Percentiles rank a stretch among this genome's conserved stretches.
Conservation (phyloP, 2,329 filamentous ascomycete genomes). For the Diaporthe ilicicola region DNA sequence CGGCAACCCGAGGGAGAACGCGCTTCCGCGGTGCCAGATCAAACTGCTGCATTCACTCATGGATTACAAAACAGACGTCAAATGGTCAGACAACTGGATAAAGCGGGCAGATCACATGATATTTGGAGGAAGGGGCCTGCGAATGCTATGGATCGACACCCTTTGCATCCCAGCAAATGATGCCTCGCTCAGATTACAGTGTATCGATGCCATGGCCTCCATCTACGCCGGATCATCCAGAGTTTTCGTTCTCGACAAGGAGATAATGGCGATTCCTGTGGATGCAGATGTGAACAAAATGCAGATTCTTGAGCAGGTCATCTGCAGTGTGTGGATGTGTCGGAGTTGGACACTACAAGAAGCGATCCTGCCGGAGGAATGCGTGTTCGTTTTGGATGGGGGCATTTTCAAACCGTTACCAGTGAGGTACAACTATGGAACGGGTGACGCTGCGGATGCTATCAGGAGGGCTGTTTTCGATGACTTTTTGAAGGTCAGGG, state of each 20-base stretch:
- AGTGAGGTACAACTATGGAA: neutral
- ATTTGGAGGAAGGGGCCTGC: neutral
- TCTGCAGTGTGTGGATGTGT: neutral
- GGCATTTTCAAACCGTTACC: neutral
- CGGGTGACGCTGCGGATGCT: neutral
- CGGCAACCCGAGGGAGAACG: neutral
- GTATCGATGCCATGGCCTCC: neutral
- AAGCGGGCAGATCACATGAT: neutral
- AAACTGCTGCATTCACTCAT: neutral
- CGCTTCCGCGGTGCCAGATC: neutral
- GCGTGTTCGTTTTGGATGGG: neutral
- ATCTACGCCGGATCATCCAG: neutral
- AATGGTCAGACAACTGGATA: neutral
- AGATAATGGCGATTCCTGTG: neutral
- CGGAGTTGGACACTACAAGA: slow-evolving; percentile 1
- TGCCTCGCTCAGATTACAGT: neutral
- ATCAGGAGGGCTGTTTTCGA: neutral
- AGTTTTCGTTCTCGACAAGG: neutral
- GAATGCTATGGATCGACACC: neutral
- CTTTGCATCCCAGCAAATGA: neutral
- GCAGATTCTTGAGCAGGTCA: neutral
- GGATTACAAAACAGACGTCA: neutral
- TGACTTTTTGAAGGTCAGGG: neutral
- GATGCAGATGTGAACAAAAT: neutral
- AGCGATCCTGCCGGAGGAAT: neutral